These are phyloP conservation scores for Coniferiporia weirii DNA, from an alignment of 1,284 basidiomycete genomes.

Conservation along the genomic window DNA sequence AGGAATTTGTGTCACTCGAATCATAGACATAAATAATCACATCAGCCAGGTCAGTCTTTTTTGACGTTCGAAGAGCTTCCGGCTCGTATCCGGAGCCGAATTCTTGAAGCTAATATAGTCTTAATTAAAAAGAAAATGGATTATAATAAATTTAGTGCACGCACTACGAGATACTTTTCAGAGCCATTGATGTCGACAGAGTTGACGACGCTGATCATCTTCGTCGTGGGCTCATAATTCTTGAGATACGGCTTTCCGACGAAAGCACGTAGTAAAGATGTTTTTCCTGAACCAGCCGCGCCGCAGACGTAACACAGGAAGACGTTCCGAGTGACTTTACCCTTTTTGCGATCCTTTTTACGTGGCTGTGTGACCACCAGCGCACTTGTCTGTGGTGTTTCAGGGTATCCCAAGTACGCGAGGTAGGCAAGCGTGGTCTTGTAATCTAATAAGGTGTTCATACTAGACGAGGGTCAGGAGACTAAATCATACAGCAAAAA, in stretches of 20 bases:
- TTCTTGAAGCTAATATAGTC: slow-evolving; percentile 74
- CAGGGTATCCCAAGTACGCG: slow-evolving; percentile 88
- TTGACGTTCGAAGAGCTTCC: slow-evolving; percentile 83
- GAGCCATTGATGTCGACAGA: slow-evolving; percentile 91
- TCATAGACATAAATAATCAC: slow-evolving; percentile 96
- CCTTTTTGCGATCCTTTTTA: slow-evolving; percentile 82
- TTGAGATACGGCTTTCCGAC: slow-evolving; percentile 74
- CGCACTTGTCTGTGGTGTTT: slow-evolving; percentile 71
- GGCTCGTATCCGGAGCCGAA: slow-evolving; percentile 95
- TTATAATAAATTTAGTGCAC: slow-evolving; percentile 30
- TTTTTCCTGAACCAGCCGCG: slow-evolving; percentile 95
- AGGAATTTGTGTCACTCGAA: slow-evolving; percentile 97
- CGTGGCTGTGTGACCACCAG: slow-evolving; percentile 78
- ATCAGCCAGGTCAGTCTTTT: slow-evolving; percentile 89
- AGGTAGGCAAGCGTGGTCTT: slow-evolving; percentile 91
- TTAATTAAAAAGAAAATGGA: slow-evolving; percentile 7
- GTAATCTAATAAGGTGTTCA: slow-evolving; percentile 94
- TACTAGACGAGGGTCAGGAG: slow-evolving; percentile 44
- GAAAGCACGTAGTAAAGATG: slow-evolving; percentile 79
- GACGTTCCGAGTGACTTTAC: slow-evolving; percentile 83
- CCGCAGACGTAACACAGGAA: slow-evolving; percentile 93
- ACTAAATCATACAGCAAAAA: background rate
- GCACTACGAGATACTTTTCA: slow-evolving; percentile 92
- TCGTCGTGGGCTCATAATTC: slow-evolving; percentile 82
- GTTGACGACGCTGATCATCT: slow-evolving; percentile 90